A percentile compares a stretch with the other conserved stretches of the same genome.
These are phyloP conservation scores for Didymella lethalis DNA, from an alignment of 2,329 filamentous ascomycete species.

Conservation along the genomic window DNA sequence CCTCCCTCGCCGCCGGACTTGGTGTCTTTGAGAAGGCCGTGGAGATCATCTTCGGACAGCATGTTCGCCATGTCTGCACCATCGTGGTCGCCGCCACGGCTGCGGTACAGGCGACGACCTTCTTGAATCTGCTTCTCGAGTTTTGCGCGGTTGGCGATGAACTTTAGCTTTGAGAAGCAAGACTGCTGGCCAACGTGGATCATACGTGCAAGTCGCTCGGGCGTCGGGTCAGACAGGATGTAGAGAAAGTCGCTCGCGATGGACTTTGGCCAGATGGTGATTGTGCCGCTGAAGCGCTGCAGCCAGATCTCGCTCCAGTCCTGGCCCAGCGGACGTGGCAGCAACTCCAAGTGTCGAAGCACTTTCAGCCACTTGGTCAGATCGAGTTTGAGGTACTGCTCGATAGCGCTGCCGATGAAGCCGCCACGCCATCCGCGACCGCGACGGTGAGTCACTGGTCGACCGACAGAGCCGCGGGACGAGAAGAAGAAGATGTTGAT, in stretches of 20 bases:
- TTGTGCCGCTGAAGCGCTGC: slow-evolving; percentile 90
- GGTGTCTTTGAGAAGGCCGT: slow-evolving; percentile 48
- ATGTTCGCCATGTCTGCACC: slow-evolving; percentile 49
- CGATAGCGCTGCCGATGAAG: slow-evolving; percentile 88
- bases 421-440: slow-evolving; percentile 96
- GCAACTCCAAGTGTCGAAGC: slow-evolving; percentile 86
- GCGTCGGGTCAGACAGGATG: slow-evolving; percentile 84
- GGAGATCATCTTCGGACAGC: slow-evolving; percentile 58
- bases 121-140: slow-evolving; percentile 74
- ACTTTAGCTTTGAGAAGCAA: slow-evolving; percentile 89
- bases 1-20: slow-evolving; percentile 27
- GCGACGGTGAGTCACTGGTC: slow-evolving; percentile 90
- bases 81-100: slow-evolving; percentile 39
- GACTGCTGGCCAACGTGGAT: slow-evolving; percentile 88
- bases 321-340: slow-evolving; percentile 88
- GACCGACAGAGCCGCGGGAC: slow-evolving; percentile 87
- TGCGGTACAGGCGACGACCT: slow-evolving; percentile 58
- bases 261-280: slow-evolving; percentile 94
- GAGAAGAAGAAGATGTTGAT: slow-evolving; percentile 99
- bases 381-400: slow-evolving; percentile 96
- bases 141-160: slow-evolving; percentile 85
- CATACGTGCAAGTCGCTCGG: slow-evolving; percentile 81
- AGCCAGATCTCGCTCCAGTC: slow-evolving; percentile 98
- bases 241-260: slow-evolving; percentile 80
- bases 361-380: slow-evolving; percentile 98